phyloP scores from a whole-genome alignment of 768 basidiomycete genomes.

The Lentinus tigrinus region DNA sequence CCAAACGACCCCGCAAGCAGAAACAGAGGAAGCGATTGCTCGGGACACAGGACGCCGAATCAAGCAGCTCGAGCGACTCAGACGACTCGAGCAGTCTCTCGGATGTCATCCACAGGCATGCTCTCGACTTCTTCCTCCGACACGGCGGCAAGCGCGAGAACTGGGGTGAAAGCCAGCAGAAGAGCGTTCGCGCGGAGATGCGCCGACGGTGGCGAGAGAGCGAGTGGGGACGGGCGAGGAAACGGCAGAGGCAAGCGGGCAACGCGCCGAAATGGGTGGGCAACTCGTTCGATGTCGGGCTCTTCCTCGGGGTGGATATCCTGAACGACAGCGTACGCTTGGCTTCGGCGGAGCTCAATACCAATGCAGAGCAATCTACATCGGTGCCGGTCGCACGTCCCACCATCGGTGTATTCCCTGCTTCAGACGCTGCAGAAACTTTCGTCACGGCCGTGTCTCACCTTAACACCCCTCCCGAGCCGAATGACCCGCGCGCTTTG shows the following conservation, averaged over 20 bases:
- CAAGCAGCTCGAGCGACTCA: slow-evolving; percentile 29
- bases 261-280: slow-evolving; percentile 55
- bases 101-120: slow-evolving; percentile 57
- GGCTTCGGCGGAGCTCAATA: background rate
- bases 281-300: slow-evolving; percentile 73
- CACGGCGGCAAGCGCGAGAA: slow-evolving; percentile 64
- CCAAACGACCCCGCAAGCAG: slow-evolving; percentile 11
- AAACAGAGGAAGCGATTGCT: slow-evolving; percentile 3
- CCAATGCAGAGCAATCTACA: background rate
- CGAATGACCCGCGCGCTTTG: background rate
- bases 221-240: slow-evolving; percentile 55
- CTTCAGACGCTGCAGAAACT: slow-evolving; percentile 24
- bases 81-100: slow-evolving; percentile 33
- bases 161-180: slow-evolving; percentile 61
- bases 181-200: slow-evolving; percentile 54
- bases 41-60: background rate
- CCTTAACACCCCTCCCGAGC: background rate
- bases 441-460: slow-evolving; percentile 29
- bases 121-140: slow-evolving; percentile 60
- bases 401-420: background rate
- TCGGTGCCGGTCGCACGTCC: background rate
- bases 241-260: slow-evolving; percentile 32
- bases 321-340: slow-evolving; percentile 35
- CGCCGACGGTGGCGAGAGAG: slow-evolving; percentile 60
- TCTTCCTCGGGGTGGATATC: slow-evolving; percentile 69